A percentile compares a stretch with the other conserved stretches of the same genome.
phyloP scores from a whole-genome alignment of 352 stramenopile genomes.

The Phytopythium delawarense region DNA sequence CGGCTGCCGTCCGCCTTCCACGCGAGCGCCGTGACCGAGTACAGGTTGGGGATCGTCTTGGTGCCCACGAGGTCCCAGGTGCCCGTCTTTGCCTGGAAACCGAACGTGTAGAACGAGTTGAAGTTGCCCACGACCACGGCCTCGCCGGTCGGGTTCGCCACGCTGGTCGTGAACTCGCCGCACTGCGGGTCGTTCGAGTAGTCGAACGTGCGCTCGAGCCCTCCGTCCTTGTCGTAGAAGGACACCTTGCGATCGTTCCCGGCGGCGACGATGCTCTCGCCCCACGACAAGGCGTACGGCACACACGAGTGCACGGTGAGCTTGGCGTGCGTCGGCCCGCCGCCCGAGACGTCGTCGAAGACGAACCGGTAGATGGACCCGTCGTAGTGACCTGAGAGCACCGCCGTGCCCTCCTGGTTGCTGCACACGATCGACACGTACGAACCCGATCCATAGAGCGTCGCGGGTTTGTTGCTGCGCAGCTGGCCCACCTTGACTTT shows the following conservation, averaged over 20 bases:
- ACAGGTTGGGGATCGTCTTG: conserved; percentile 92
- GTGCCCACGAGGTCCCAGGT: conserved; percentile 76
- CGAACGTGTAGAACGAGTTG: conserved; percentile 90
- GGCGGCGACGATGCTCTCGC: conserved; percentile 85
- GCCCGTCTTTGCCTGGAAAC: conserved; percentile 79
- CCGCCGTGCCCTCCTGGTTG: conserved; percentile 80
- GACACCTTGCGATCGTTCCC: conserved; percentile 89
- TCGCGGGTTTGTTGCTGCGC: conserved; percentile 90
- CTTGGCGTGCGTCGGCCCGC: conserved; percentile 75
- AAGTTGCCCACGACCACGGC: conserved; percentile 93
- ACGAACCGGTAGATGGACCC: conserved; percentile 91
- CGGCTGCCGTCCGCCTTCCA: conserved; percentile 91
- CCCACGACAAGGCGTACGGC: conserved; percentile 91
- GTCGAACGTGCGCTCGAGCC: conserved; percentile 84
- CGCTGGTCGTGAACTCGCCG: conserved; percentile 73
- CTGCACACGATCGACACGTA: conserved; percentile 86
- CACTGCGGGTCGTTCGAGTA: conserved; percentile 83
- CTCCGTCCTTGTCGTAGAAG: conserved; percentile 92
- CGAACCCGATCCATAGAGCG: conserved; percentile 82
- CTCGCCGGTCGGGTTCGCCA: conserved; percentile 91
- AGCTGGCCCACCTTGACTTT: conserved; percentile 94
- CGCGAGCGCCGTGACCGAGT: conserved; percentile 88
- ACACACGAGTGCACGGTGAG: conserved; percentile 87
- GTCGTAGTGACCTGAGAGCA: conserved; percentile 91
- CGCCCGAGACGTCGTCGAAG: conserved; percentile 85